Conservation (phyloP, 352 stramenopile species). For the Pythium volutum region DNA sequence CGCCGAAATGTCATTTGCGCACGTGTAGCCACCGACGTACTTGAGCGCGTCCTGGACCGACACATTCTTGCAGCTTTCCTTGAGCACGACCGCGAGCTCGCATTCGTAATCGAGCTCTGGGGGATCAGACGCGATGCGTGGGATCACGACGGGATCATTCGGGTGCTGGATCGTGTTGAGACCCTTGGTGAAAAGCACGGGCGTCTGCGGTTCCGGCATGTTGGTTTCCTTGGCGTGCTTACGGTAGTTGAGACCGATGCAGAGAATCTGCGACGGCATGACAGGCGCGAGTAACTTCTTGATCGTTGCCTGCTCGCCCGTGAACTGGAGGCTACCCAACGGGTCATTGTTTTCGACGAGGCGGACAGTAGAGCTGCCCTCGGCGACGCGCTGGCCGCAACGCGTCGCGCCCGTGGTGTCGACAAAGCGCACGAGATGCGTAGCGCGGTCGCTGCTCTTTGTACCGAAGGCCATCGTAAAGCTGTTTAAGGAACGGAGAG, state of each 20-base stretch:
- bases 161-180: constrained; percentile 77
- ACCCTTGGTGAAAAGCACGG: constrained; percentile 89
- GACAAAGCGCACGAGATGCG: constrained; percentile 63
- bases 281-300: constrained; percentile 77
- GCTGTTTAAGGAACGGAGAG: not conserved
- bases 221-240: constrained; percentile 88
- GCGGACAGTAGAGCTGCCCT: constrained; percentile 35
- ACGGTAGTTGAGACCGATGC: constrained; percentile 90
- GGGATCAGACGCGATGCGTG: constrained; percentile 56
- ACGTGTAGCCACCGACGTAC: constrained; percentile 88
- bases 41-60: constrained; percentile 76
- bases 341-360: constrained; percentile 70
- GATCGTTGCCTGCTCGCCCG: constrained; percentile 55
- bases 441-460: constrained; percentile 34
- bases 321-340: constrained; percentile 60
- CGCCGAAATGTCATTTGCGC: constrained; percentile 86
- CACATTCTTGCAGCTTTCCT: constrained; percentile 80
- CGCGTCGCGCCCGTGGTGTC: constrained; percentile 52
- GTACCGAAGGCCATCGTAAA: constrained; percentile 22
- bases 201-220: constrained; percentile 71
- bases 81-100: constrained; percentile 87
- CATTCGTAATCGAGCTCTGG: constrained; percentile 90
- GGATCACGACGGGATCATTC: constrained; percentile 76
- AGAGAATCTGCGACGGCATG: constrained; percentile 77
- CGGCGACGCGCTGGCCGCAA: constrained; percentile 49